Percentiles rank a stretch among this genome's conserved stretches.
phyloP scores from a whole-genome alignment of 2,329 filamentous ascomycete genomes.

The Pseudocercospora eumusae region DNA sequence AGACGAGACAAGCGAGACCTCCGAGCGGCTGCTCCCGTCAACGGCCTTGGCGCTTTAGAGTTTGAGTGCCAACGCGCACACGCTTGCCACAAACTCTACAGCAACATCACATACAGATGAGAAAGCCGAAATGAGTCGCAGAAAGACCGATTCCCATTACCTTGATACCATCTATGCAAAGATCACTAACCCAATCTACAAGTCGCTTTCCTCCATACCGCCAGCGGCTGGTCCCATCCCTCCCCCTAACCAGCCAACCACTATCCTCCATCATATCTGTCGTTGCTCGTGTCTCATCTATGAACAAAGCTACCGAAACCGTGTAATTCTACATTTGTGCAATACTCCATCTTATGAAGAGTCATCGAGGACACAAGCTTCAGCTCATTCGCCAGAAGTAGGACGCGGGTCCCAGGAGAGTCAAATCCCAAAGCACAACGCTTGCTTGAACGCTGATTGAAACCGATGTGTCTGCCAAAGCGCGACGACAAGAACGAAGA shows the following conservation, averaged over 20 bases:
- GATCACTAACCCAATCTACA: neutral
- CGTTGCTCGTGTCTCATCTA: slow-evolving; percentile 26
- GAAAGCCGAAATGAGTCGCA: neutral
- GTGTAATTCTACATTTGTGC: slow-evolving; percentile 16
- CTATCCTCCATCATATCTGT: slow-evolving; percentile 23
- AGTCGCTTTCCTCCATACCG: neutral
- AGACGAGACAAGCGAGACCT: neutral
- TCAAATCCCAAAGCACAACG: neutral
- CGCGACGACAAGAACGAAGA: neutral
- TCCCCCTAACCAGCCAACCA: neutral
- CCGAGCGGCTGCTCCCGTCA: neutral
- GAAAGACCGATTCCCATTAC: neutral
- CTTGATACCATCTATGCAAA: neutral
- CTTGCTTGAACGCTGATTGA: slow-evolving; percentile 25
- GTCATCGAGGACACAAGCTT: neutral
- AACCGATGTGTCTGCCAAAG: neutral
- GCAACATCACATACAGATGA: neutral
- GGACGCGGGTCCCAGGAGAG: neutral
- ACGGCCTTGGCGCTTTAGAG: neutral
- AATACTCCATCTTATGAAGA: neutral
- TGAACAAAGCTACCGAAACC: slow-evolving; percentile 9
- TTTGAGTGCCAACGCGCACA: neutral
- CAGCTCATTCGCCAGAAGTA: neutral
- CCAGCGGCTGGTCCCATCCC: neutral
- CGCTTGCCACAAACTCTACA: neutral